Percentiles rank a stretch among this genome's conserved stretches.
Conservation (phyloP, 1,139 yeast species). For the Candida glucosophila region DNA sequence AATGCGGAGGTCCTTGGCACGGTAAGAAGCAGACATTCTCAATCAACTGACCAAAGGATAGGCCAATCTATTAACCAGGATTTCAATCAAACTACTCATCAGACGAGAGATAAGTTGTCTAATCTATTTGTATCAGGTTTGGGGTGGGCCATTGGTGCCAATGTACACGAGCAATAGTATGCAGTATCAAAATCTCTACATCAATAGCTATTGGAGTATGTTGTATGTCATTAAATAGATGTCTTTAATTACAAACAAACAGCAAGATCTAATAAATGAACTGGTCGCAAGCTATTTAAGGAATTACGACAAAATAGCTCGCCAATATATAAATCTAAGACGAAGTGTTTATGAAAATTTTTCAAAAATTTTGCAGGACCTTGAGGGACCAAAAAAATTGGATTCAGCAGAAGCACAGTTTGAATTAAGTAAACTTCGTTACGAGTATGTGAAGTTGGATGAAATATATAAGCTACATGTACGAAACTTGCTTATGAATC, state of each 20-base stretch:
- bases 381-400: slow-evolving; percentile 7
- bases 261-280: slow-evolving; percentile 26
- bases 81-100: slow-evolving; percentile 24
- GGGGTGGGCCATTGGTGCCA: slow-evolving; percentile 65
- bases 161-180: slow-evolving; percentile 7
- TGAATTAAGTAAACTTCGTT: slow-evolving; percentile 13
- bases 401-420: slow-evolving; percentile 5
- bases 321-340: slow-evolving; percentile 25
- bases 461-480: slow-evolving; percentile 20
- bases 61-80: slow-evolving; percentile 8
- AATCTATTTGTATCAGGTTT: slow-evolving; percentile 48
- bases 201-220: background rate
- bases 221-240: slow-evolving; percentile 6
- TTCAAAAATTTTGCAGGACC: slow-evolving; percentile 7
- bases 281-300: slow-evolving; percentile 22
- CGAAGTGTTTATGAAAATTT: slow-evolving; percentile 23
- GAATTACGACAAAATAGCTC: slow-evolving; percentile 25
- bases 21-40: too few species aligned
- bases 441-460: slow-evolving; percentile 20
- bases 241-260: slow-evolving; percentile 22
- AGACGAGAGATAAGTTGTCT: slow-evolving; percentile 42
- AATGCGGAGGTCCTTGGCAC: slow-evolving; percentile 10
- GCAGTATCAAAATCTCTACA: slow-evolving; percentile 1
- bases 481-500: slow-evolving; percentile 12
- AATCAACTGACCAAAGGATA: slow-evolving; percentile 23